A percentile compares a stretch with the other conserved stretches of the same genome.
Conservation (phyloP, 768 basidiomycete species). For the Chalciporus sphaerocephalus region DNA sequence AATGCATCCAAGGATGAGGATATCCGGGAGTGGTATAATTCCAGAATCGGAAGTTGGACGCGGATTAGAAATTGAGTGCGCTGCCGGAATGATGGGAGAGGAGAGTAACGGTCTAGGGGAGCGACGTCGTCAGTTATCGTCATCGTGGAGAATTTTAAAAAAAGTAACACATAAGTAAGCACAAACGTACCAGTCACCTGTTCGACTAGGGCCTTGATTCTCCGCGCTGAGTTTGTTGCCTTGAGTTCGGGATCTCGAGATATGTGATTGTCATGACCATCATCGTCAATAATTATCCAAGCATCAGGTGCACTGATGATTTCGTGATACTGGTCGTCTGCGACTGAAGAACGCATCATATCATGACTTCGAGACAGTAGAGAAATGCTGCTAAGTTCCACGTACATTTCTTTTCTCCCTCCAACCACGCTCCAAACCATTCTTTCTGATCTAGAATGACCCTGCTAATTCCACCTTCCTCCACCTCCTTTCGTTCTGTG, state of each 20-base stretch:
- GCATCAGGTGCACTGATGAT: slow-evolving; percentile 80
- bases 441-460: slow-evolving; percentile 76
- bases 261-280: slow-evolving; percentile 38
- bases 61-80: slow-evolving; percentile 78
- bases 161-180: neutral
- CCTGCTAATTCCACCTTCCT: slow-evolving; percentile 77
- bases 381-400: slow-evolving; percentile 1
- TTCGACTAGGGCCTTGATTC: slow-evolving; percentile 80
- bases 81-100: slow-evolving; percentile 72
- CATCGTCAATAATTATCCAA: slow-evolving; percentile 77
- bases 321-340: slow-evolving; percentile 80
- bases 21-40: slow-evolving; percentile 74
- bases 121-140: too few relatives aligned
- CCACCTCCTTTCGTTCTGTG: slow-evolving; percentile 21
- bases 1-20: slow-evolving; percentile 87
- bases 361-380: neutral
- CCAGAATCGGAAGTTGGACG: slow-evolving; percentile 82
- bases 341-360: slow-evolving; percentile 48
- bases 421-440: slow-evolving; percentile 91
- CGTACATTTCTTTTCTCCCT: slow-evolving; percentile 86
- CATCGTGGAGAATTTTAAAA: slow-evolving; percentile 1
- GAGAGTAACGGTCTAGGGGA: slow-evolving; percentile 81
- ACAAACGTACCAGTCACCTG: slow-evolving; percentile 75
- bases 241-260: slow-evolving; percentile 40
- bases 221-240: slow-evolving; percentile 79